phyloP scores from a whole-genome alignment of 106 monocot genomes.

The Dioscorea zingiberensis region DNA sequence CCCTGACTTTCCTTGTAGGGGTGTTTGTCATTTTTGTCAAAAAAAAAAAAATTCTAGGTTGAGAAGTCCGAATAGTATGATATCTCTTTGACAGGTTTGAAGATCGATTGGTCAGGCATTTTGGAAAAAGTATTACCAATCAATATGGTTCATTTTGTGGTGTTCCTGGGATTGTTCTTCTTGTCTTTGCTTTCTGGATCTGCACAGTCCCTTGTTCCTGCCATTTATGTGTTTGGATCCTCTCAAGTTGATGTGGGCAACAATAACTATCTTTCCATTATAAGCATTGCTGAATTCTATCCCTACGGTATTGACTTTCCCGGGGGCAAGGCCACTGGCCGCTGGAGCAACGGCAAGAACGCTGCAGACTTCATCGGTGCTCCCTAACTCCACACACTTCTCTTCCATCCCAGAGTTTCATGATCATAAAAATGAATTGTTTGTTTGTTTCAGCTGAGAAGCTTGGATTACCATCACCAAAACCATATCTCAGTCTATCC shows the following conservation, averaged over 20 bases:
- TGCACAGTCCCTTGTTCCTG: conserved; percentile 5
- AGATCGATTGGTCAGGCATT: no score
- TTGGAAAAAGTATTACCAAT: no score
- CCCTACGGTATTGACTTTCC: conserved; percentile 56
- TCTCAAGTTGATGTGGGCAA: conserved; percentile 66
- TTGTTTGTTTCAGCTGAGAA: conserved; percentile 47
- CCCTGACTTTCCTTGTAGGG: no score
- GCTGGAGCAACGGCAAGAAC: conserved; percentile 71
- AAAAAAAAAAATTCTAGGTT: no score
- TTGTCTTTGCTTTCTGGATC: not conserved
- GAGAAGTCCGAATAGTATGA: no score
- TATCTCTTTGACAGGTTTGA: no score
- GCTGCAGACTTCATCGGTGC: conserved; percentile 48
- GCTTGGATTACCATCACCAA: conserved; percentile 45
- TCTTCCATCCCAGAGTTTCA: no score
- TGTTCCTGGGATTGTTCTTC: not conserved
- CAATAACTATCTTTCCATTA: conserved; percentile 42
- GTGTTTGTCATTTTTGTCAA: no score
- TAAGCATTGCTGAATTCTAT: conserved; percentile 44
- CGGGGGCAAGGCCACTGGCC: conserved; percentile 46
- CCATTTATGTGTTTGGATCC: conserved; percentile 58
- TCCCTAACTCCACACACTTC: not conserved
- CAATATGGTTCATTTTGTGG: not conserved
- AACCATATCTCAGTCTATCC: conserved; percentile 51
- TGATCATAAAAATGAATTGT: not conserved